These are phyloP conservation scores for Thalassiosira mediterranea DNA, from an alignment of 352 stramenopile genomes.

Conservation along the genomic window DNA sequence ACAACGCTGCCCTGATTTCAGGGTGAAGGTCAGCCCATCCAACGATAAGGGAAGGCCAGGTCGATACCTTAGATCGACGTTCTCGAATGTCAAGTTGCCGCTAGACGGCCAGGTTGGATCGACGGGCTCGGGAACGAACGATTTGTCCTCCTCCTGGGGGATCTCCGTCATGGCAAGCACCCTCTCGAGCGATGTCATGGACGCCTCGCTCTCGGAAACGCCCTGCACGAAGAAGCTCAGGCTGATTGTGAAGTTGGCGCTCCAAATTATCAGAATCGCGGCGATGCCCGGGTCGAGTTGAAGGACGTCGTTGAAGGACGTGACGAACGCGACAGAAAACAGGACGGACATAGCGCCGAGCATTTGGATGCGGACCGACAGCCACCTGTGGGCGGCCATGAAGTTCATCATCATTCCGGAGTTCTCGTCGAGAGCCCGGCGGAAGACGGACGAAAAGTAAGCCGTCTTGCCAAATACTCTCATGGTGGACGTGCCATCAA, in stretches of 20 bases:
- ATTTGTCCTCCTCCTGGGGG: conserved; percentile 63
- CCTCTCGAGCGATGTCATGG: conserved; percentile 88
- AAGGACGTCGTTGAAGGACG: conserved; percentile 70
- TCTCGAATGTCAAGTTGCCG: conserved; percentile 87
- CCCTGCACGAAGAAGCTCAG: conserved; percentile 79
- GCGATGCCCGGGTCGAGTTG: conserved; percentile 85
- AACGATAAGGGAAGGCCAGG: conserved; percentile 79
- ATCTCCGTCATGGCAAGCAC: conserved; percentile 77
- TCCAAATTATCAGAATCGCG: conserved; percentile 91
- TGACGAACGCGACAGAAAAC: conserved; percentile 59
- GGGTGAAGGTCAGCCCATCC: conserved; percentile 85
- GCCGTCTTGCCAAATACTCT: conserved; percentile 65
- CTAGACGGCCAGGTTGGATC: conserved; percentile 85
- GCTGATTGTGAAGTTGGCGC: conserved; percentile 88
- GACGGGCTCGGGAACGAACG: conserved; percentile 15
- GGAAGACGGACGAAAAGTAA: conserved; percentile 73
- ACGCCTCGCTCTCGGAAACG: conserved; percentile 87
- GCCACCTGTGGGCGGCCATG: conserved; percentile 77
- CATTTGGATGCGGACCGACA: conserved; percentile 78
- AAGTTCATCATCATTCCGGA: conserved; percentile 79
- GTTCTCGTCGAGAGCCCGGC: conserved; percentile 69
- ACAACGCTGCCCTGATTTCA: conserved; percentile 88
- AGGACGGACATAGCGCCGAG: conserved; percentile 66
- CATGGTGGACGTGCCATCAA: conserved; percentile 79
- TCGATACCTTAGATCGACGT: conserved; percentile 90